Evolutionary conservation across 1,284 basidiomycete genomes (phyloP), one percentile per base, ranked within the genome.

Genomic region (Tylopilus sp.): DNA sequence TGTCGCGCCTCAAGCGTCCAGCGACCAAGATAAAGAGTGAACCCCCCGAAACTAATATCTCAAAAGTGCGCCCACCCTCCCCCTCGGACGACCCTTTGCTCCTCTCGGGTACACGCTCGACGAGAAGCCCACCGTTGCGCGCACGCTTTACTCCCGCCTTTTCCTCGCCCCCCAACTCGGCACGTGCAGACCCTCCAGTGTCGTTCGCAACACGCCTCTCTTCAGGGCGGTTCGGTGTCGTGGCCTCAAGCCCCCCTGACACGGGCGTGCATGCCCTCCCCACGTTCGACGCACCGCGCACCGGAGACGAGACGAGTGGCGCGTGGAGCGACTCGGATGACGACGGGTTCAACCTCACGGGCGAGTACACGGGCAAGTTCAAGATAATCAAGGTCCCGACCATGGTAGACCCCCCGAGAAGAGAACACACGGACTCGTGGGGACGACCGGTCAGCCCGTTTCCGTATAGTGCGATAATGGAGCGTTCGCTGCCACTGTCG

Each of bases 41-140:
- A 55, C 73, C 76, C 6, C 83, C 84, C 0, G 76, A 79, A n/a
- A 71, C 86, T 53, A 78, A 86, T 57, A 64, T 84, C 25, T 73
- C 64, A 41, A 70, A 63, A 11, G 79, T 79, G 52, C 81, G 84
- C 4, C 86, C 86, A 1, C 72, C 84, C 0, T 86, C 84, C 46
- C 86, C 86, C 1, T 78, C 78, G 2, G 86, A 89, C 39, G 86
- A 89, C 57, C 86, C 86, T 0, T 63, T 89, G 1, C 66, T 89
- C 4, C 71, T 89, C 23, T 74, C 74, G 37, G 80, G 76, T 12
- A 39, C 31, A 16, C 28, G 16, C n/a, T 26, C 38, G n/a, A 18
- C 38, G 15, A 12, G 41, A 38, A 52, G 50, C 30, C 50, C 55
- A 6, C 55, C 58, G 7, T 28, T 58, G 25, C 58, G 59, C 7